A percentile compares a stretch with the other conserved stretches of the same genome.
These are phyloP conservation scores for Aureobasidium sp. DNA, from an alignment of 2,329 filamentous ascomycete genomes.

Conservation along the genomic window DNA sequence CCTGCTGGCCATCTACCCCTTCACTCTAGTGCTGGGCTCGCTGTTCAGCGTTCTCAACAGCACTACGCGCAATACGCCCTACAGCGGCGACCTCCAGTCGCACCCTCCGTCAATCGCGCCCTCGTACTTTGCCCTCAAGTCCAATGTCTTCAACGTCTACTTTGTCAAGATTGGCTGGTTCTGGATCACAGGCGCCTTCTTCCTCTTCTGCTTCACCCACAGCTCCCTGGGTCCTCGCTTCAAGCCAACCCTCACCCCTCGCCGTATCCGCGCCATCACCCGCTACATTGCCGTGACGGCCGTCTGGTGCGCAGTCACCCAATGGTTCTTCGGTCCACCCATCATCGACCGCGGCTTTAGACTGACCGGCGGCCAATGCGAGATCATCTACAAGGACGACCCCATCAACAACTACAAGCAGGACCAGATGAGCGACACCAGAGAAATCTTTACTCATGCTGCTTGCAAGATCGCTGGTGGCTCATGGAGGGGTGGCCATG, in stretches of 20 bases:
- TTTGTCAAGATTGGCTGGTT: slow-evolving; percentile 96
- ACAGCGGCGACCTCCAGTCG: slow-evolving; percentile 56
- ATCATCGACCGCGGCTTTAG: slow-evolving; percentile 85
- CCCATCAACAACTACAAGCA: slow-evolving; percentile 29
- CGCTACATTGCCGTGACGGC: slow-evolving; percentile 67
- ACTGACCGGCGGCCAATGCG: slow-evolving; percentile 81
- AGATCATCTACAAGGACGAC: slow-evolving; percentile 41
- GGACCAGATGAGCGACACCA: slow-evolving; percentile 40
- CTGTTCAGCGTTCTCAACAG: slow-evolving; percentile 75
- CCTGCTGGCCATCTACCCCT: slow-evolving; percentile 65
- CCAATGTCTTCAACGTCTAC: slow-evolving; percentile 83
- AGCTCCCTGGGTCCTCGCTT: slow-evolving; percentile 46
- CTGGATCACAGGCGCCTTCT: slow-evolving; percentile 75
- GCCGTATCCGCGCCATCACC: slow-evolving; percentile 52
- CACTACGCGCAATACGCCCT: slow-evolving; percentile 58
- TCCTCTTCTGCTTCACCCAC: slow-evolving; percentile 62
- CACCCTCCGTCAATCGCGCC: slow-evolving; percentile 55
- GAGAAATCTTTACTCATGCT: slow-evolving; percentile 59
- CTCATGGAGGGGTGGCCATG: slow-evolving; percentile 85
- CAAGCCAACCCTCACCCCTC: slow-evolving; percentile 34
- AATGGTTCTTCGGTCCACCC: slow-evolving; percentile 92
- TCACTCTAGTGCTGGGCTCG: slow-evolving; percentile 71
- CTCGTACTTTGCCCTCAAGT: slow-evolving; percentile 88
- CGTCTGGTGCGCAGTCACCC: slow-evolving; percentile 81
- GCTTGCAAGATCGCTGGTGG: slow-evolving; percentile 81